Conservation (phyloP, 2,329 filamentous ascomycete species). For the Penicillium corylophilum region DNA sequence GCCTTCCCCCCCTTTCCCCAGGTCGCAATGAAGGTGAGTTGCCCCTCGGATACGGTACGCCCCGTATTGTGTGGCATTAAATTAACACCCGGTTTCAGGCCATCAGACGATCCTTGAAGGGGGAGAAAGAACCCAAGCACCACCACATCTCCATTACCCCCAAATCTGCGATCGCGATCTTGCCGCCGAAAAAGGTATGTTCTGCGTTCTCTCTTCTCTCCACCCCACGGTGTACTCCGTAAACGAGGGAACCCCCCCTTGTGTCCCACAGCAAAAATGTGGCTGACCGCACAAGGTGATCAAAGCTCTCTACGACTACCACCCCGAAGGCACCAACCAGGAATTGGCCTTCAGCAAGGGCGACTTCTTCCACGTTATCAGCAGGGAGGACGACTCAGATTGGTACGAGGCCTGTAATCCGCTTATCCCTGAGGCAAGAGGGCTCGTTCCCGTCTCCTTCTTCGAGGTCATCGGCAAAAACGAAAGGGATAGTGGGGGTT, state of each 20-base stretch:
- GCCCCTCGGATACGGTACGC: slow-evolving; percentile 7
- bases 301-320: slow-evolving; percentile 91
- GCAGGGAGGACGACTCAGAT: slow-evolving; percentile 86
- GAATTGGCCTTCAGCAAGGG: slow-evolving; percentile 90
- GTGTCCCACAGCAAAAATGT: neutral
- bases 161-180: slow-evolving; percentile 83
- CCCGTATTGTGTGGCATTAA: slow-evolving; percentile 8
- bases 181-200: slow-evolving; percentile 85
- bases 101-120: slow-evolving; percentile 85
- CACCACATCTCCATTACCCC: slow-evolving; percentile 69
- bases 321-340: slow-evolving; percentile 65
- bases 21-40: slow-evolving; percentile 26
- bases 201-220: slow-evolving; percentile 6
- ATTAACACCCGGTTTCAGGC: slow-evolving; percentile 51
- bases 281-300: slow-evolving; percentile 67
- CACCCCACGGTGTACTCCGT: slow-evolving; percentile 3
- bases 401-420: slow-evolving; percentile 99
- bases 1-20: slow-evolving; percentile 3
- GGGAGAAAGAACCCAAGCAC: slow-evolving; percentile 70
- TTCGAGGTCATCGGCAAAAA: slow-evolving; percentile 92
- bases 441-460: slow-evolving; percentile 88
- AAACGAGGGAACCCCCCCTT: neutral
- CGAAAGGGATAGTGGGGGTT: slow-evolving; percentile 81
- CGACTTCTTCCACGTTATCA: slow-evolving; percentile 98
- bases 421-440: slow-evolving; percentile 75